Evolutionary conservation across 2,329 filamentous ascomycete genomes (phyloP).

Genomic region (Aspergillus melleus): DNA sequence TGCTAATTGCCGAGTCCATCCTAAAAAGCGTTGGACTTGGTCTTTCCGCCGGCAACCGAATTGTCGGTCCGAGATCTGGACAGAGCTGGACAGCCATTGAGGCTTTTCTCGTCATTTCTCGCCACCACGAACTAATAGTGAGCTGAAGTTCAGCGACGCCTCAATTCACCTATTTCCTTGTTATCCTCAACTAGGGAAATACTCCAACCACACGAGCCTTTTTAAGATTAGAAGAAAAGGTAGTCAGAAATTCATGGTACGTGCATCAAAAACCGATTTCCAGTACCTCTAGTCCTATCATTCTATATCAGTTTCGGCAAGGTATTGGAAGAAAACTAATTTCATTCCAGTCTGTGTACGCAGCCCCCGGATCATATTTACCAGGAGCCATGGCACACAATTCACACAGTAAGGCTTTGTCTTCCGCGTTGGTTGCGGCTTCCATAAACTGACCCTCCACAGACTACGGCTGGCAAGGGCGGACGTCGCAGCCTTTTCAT

Average conservation of each 20-base stretch:
- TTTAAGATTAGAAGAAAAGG: not conserved
- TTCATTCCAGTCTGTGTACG: not conserved
- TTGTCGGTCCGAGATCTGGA: no score
- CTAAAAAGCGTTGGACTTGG: not conserved
- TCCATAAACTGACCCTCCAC: conserved; percentile 16
- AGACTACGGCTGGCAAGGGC: conserved; percentile 35
- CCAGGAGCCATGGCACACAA: conserved; percentile 32
- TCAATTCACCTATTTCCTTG: not conserved
- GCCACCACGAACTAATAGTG: no score
- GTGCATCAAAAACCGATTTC: not conserved
- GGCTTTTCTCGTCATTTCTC: no score
- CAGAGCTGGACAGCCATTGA: no score
- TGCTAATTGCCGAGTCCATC: not conserved
- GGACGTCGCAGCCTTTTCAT: conserved; percentile 30
- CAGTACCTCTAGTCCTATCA: no score
- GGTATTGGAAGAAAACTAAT: not conserved
- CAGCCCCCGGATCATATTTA: conserved; percentile 21
- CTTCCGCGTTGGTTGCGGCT: not conserved
- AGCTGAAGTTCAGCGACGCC: not conserved
- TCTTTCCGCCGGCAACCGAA: not conserved
- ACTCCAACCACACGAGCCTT: not conserved
- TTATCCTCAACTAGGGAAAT: not conserved
- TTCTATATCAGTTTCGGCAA: not conserved
- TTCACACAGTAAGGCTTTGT: conserved; percentile 26
- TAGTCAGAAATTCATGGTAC: not conserved